Base-by-base conservation (phyloP, 2,329 filamentous ascomycete species). In the Aspergillus sp. region DNA sequence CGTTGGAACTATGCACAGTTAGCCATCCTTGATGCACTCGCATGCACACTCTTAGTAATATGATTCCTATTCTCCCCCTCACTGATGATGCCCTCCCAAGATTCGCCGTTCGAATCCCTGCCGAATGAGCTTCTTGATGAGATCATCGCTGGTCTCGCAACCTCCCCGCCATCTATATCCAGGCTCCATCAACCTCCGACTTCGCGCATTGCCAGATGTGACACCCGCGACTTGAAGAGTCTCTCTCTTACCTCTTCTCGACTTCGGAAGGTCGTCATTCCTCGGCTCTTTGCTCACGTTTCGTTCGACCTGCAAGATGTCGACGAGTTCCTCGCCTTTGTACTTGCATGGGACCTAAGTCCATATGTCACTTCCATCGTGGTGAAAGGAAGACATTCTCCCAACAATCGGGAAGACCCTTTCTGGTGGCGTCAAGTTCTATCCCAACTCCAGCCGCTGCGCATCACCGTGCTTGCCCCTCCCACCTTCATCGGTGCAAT, bases 401-500 rank as follows among this genome's bases (percentile, higher is more conserved):
- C 73, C 46, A 76, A 78, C 30, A 60, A 67, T 30, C 64, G 52
- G 8, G 60, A 61, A 30, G 63, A 70, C 53, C 61, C 60, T 50
- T 75, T 47, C 66, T 76, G 82, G 61, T 88, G 82, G 85, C 73
- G 73, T 50, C 74, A 73, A 17, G 56, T 88, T 1, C 81, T 88
- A 45, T 66, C 72, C 5, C 65, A 75, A 16, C 67, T 87, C 30
- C 75, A 83, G 55, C 83, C 81, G 7, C 55, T 74, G 44, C 72
- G 76, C 42, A 65, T 87, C 53, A 81, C 80, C 7, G 71, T 87
- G 49, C 67, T 85, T 44, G 85, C 85, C 0, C 81, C 85, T 6
- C 84, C 86, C 0, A 74, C 79, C 3, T 81, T 83, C 16, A 74
- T 91, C 7, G 83, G 85, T 1, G 78, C 78, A 0, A 73, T 89